Conservation (phyloP, 208 protist genomes). For the Crithidia bombi region DNA sequence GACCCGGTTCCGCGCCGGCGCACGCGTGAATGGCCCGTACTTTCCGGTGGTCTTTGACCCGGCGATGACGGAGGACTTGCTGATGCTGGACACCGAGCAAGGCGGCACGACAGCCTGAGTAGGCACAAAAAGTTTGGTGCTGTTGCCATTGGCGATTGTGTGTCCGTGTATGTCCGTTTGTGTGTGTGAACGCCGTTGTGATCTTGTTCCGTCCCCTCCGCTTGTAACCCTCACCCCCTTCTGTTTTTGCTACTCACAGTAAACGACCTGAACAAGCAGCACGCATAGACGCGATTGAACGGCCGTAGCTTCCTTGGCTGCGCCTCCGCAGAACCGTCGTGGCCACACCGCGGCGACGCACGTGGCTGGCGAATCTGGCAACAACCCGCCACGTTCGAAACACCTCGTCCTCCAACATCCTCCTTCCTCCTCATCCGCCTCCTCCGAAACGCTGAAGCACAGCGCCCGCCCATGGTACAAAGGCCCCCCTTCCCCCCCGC, state of each 20-base stretch:
- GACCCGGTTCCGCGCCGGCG: slow-evolving; percentile 67
- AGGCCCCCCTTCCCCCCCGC: too few relatives aligned
- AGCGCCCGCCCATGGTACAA: too few relatives aligned
- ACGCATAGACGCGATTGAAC: too few relatives aligned
- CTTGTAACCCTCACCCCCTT: neutral
- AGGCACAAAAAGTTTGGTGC: neutral
- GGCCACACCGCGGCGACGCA: too few relatives aligned
- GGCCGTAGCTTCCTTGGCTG: too few relatives aligned
- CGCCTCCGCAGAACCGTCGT: too few relatives aligned
- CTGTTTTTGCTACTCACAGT: neutral
- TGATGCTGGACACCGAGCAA: slow-evolving; percentile 38
- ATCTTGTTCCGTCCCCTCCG: neutral
- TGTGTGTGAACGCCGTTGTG: neutral
- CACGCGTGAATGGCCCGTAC: slow-evolving; percentile 62
- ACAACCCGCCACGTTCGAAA: too few relatives aligned
- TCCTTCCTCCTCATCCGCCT: too few relatives aligned
- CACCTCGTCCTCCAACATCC: too few relatives aligned
- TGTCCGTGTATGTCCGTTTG: neutral
- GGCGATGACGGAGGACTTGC: slow-evolving; percentile 71
- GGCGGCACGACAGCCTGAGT: neutral
- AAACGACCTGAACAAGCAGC: too few relatives aligned
- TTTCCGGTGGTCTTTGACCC: slow-evolving; percentile 88
- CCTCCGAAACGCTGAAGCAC: too few relatives aligned
- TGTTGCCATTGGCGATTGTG: neutral
- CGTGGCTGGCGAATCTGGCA: too few relatives aligned